Base-by-base conservation (phyloP, 768 basidiomycete species). In the Trichaptum fuscoviolaceum region DNA sequence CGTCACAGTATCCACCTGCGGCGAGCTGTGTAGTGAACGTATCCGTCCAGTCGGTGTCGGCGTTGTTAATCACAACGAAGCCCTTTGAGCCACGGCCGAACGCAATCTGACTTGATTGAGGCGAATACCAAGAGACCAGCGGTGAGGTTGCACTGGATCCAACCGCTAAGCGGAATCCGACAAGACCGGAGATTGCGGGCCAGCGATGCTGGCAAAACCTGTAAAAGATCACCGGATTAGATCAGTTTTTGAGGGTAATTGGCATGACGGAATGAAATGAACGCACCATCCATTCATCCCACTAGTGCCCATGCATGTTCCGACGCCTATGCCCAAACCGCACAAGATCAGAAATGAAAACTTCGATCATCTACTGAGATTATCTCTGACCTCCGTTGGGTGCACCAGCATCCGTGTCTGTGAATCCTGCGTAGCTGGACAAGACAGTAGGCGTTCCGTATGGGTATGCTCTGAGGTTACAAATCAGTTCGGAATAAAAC, bases 61-160 rank as follows among this genome's bases (percentile, higher is more conserved):
- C 82, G 67, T 90, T 89, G 72, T 90, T 90, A 70, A 90, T 90
- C 0, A 83, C 87, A 1, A 89, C 84, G 66, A 86, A 88, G 2
- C 88, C 88, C 58, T 75, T 72, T 0, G 84, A 74, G 83, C 89
- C 88, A 69, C 89, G 76, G 6, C 85, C 85, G 69, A 89, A 91
- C 0, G 88, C 89, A 66, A 90, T 87, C 71, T 83, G 88, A 66
- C 86, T 77, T 2, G 81, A 76, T 61, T 80, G 79, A 0, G 86
- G 84, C 1, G 87, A 82, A 6, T 84, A 79, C 86, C 87, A 90
- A 70, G 87, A 79, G 1, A 75, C 82, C 5, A 90, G 69, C 0
- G 79, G 72, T 1, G 84, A 52, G 5, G 42, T 12, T 20, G 42
- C 15, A 12, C 42, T 78, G 1, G 76, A 71, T 4, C 86, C 86